Evolutionary conservation across 495 filamentous ascomycete genomes (phyloP).

Genomic region (Aspergillus nidulans): DNA sequence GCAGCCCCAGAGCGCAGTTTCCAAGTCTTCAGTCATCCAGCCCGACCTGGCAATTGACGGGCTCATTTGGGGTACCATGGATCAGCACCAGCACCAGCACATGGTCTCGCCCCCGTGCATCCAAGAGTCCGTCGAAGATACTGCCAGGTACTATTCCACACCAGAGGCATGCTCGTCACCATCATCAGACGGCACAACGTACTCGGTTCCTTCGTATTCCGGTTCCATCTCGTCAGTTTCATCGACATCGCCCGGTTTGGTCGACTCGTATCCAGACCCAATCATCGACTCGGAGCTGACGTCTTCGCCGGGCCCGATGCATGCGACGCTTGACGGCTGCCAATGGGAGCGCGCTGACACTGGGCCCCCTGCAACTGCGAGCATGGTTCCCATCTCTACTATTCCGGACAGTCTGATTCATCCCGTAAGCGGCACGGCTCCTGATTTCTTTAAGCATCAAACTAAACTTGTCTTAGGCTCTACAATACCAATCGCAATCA

Average conservation of each 20-base stretch:
- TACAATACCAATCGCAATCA: slow-evolving; percentile 41
- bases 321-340: slow-evolving; percentile 29
- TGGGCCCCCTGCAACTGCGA: slow-evolving; percentile 27
- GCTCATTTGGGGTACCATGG: slow-evolving; percentile 38
- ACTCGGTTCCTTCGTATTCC: slow-evolving; percentile 34
- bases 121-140: slow-evolving; percentile 37
- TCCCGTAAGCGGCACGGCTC: slow-evolving; percentile 23
- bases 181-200: slow-evolving; percentile 34
- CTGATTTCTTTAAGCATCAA: background rate
- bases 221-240: slow-evolving; percentile 37
- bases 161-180: slow-evolving; percentile 44
- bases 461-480: slow-evolving; percentile 15
- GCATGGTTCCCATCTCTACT: slow-evolving; percentile 33
- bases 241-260: slow-evolving; percentile 29
- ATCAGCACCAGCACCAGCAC: slow-evolving; percentile 32
- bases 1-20: slow-evolving; percentile 37
- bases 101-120: slow-evolving; percentile 32
- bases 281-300: slow-evolving; percentile 33
- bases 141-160: slow-evolving; percentile 37
- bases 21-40: slow-evolving; percentile 42
- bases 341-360: slow-evolving; percentile 28
- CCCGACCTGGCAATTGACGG: slow-evolving; percentile 36
- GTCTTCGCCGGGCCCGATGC: slow-evolving; percentile 36
- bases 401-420: slow-evolving; percentile 35
- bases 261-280: slow-evolving; percentile 34